phyloP scores from a whole-genome alignment of 768 basidiomycete species.

The Boletus bicolor region DNA sequence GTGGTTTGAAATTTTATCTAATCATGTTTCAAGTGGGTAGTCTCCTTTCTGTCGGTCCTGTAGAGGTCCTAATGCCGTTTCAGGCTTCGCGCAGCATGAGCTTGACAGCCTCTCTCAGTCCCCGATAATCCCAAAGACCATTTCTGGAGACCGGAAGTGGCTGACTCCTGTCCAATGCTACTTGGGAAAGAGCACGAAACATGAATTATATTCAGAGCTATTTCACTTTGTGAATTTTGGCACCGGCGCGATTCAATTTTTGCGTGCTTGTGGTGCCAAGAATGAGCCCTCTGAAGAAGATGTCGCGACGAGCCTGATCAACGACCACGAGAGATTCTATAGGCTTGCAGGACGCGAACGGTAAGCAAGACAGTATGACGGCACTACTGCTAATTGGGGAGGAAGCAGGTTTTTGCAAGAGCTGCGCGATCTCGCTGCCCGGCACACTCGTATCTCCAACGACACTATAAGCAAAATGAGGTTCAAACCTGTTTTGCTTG shows the following conservation, averaged over 20 bases:
- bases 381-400: background rate
- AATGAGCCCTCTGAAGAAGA: conserved; percentile 81
- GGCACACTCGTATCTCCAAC: conserved; percentile 49
- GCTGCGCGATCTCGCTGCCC: conserved; percentile 77
- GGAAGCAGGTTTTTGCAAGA: conserved; percentile 66
- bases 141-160: conserved; percentile 33
- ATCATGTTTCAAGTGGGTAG: too few species aligned
- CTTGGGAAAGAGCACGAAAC: conserved; percentile 47
- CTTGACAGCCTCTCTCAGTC: conserved; percentile 50
- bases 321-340: conserved; percentile 66
- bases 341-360: conserved; percentile 55
- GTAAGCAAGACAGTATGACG: conserved; percentile 18
- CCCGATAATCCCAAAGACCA: conserved; percentile 60
- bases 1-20: too few species aligned
- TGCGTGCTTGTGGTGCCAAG: conserved; percentile 79
- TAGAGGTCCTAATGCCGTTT: background rate
- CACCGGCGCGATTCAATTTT: conserved; percentile 67
- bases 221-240: conserved; percentile 91
- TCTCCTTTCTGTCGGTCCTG: too few species aligned
- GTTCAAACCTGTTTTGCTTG: conserved; percentile 64
- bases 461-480: conserved; percentile 56
- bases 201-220: conserved; percentile 67
- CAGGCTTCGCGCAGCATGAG: conserved; percentile 55
- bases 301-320: conserved; percentile 61
- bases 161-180: conserved; percentile 65